Evolutionary conservation across 2,329 filamentous ascomycete genomes (phyloP), one percentile per base, ranked within the genome.

Genomic region (Penicillium decumbens): DNA sequence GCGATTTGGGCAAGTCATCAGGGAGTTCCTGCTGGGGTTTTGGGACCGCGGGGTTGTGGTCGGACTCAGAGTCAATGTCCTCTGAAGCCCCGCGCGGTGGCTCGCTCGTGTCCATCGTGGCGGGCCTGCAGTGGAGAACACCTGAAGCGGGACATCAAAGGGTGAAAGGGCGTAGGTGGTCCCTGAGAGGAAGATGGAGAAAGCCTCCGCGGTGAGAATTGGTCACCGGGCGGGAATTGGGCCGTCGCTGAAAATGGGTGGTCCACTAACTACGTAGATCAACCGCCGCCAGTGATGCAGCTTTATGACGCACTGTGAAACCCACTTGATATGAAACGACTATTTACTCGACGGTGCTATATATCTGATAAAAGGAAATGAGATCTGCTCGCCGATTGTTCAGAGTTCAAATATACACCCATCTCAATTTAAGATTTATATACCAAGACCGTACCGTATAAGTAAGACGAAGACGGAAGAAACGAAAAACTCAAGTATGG

Each of bases 1-100:
- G 81, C 10, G 91, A 95, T 59, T 82, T 93, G 9, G 93, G 93
- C 30, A 98, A 81, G 72, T 98, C 93, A 59, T 81, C 75, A 35
- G 93, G 93, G 43, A 97, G 81, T 53, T 73, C 68, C 50, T 56
- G 61, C 55, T 63, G 51, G 37, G 46, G 56, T 47, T 51, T 52
- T 45, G 55, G 47, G 38, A 40, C 60, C 56, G 39, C 52, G 45
- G 57, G 59, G 54, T 57, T 56, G 24, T 57, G 52, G 43, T 56
- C 49, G 18, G 57, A 53, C 43, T 62, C 54, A 37, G 50, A 53
- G 48, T 64, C 59, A 54, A 58, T 47, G 46, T 65, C 64, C 56
- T 62, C 59, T 49, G 61, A 62, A 52, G 57, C 61, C 60, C 64
- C 63, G 60, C 61, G 63, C 60, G 54, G 61, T 53, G 61, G 55